Percentiles rank a stretch among this genome's conserved stretches.
phyloP scores from a whole-genome alignment of 2,329 filamentous ascomycete species.

The Furcasterigmium furcatum region DNA sequence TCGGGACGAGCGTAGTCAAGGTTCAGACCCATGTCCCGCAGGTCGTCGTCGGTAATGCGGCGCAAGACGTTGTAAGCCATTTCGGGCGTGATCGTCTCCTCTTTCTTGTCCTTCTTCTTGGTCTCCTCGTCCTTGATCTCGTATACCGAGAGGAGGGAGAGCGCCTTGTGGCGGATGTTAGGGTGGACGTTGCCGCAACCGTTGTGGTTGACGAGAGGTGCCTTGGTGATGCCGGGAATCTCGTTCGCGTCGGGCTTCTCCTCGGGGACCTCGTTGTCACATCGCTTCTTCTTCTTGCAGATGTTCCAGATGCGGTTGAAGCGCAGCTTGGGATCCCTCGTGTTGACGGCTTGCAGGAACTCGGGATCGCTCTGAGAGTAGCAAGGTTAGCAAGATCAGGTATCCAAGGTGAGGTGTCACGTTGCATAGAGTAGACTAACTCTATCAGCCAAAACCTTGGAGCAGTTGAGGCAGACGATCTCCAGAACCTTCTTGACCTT shows the following conservation, averaged over 20 bases:
- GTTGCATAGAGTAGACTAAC: conserved; percentile 71
- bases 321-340: conserved; percentile 88
- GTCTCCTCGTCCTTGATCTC: conserved; percentile 79
- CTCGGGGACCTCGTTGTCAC: conserved; percentile 74
- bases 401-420: conserved; percentile 43
- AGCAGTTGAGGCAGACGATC: conserved; percentile 98
- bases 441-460: conserved; percentile 95
- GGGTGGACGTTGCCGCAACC: conserved; percentile 93
- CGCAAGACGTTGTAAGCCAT: conserved; percentile 84
- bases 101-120: conserved; percentile 63
- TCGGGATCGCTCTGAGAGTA: conserved; percentile 72
- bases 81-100: conserved; percentile 77
- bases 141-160: conserved; percentile 75
- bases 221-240: conserved; percentile 56
- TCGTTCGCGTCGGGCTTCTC: conserved; percentile 68
- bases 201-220: conserved; percentile 64
- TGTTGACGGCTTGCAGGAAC: conserved; percentile 76
- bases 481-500: conserved; percentile 99
- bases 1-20: conserved; percentile 93
- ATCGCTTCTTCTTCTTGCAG: conserved; percentile 84
- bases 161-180: conserved; percentile 79
- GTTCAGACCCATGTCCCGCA: conserved; percentile 86
- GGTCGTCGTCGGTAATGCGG: conserved; percentile 76
- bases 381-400: conserved; percentile 58
- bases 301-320: conserved; percentile 91